Evolutionary conservation across 768 basidiomycete species (phyloP).

Genomic region (Termitomyces sp.): DNA sequence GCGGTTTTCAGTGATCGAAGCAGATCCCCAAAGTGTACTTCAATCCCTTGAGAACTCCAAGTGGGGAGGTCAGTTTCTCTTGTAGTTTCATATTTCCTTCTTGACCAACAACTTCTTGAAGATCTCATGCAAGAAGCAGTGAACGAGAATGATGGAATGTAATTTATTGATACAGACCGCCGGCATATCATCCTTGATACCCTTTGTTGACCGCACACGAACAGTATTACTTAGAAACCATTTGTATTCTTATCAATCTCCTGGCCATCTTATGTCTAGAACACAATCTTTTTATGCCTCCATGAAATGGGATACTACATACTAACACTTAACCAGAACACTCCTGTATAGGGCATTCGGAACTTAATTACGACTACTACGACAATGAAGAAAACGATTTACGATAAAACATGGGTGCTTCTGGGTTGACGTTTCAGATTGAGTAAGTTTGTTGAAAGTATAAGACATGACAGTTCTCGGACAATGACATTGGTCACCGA

Average conservation of each 20-base stretch:
- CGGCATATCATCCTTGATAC: slow-evolving; percentile 10
- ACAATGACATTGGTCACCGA: not conserved
- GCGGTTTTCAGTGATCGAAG: slow-evolving; percentile 33
- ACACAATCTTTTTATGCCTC: not conserved
- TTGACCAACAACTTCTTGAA: slow-evolving; percentile 5
- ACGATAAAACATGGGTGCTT: not conserved
- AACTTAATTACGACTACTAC: not conserved
- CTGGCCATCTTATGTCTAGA: not conserved
- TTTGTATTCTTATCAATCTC: slow-evolving; percentile 13
- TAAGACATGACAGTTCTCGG: not conserved
- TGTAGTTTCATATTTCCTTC: not conserved
- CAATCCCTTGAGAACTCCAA: slow-evolving; percentile 60
- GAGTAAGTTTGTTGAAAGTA: not conserved
- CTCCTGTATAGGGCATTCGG: not conserved
- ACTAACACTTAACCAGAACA: not conserved
- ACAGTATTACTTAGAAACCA: slow-evolving; percentile 13
- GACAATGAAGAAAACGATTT: not conserved
- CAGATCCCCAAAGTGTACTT: slow-evolving; percentile 44
- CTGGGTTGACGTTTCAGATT: not conserved
- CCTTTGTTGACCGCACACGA: slow-evolving; percentile 1
- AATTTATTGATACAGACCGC: slow-evolving; percentile 10
- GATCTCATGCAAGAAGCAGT: slow-evolving; percentile 42
- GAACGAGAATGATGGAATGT: slow-evolving; percentile 32
- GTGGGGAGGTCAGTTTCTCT: slow-evolving; percentile 57
- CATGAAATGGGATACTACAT: not conserved